These are phyloP conservation scores for Fomes fomentarius DNA, from an alignment of 1,284 basidiomycete genomes.

Conservation along the genomic window DNA sequence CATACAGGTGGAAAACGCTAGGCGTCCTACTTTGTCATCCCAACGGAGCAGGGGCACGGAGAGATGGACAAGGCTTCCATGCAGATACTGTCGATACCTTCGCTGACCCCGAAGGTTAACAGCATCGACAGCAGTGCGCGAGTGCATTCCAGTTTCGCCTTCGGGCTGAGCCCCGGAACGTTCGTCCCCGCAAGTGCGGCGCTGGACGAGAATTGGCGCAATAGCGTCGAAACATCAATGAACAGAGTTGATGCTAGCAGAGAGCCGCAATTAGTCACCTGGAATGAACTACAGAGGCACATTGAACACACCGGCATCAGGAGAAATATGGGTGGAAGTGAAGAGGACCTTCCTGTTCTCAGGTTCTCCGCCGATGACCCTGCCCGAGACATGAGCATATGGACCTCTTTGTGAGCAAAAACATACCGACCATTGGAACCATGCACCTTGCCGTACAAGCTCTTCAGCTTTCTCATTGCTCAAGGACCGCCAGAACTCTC, in stretches of 20 bases:
- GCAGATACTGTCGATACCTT: constrained; percentile 71
- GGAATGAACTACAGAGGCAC: neutral
- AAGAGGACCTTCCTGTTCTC: constrained; percentile 2
- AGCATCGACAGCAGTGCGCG: constrained; percentile 41
- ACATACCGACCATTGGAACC: constrained; percentile 65
- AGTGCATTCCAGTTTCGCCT: constrained; percentile 24
- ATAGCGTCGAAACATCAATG: constrained; percentile 33
- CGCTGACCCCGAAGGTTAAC: constrained; percentile 47
- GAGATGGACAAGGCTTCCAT: constrained; percentile 45
- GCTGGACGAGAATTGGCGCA: constrained; percentile 22
- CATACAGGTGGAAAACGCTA: neutral
- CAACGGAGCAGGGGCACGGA: constrained; percentile 39
- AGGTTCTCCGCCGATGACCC: neutral
- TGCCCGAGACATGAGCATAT: neutral
- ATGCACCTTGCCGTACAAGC: constrained; percentile 68
- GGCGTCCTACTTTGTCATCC: constrained; percentile 51
- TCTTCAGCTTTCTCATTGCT: constrained; percentile 77
- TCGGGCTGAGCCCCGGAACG: neutral
- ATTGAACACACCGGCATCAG: constrained; percentile 10
- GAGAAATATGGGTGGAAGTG: neutral
- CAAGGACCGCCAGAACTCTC: constrained; percentile 88
- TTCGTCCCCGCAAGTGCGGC: constrained; percentile 5
- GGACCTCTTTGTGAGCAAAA: neutral
- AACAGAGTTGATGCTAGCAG: constrained; percentile 36
- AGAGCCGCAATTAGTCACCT: too few species aligned